Base-by-base conservation (phyloP, 352 stramenopile genomes). In the Phytophthora boehmeriae region DNA sequence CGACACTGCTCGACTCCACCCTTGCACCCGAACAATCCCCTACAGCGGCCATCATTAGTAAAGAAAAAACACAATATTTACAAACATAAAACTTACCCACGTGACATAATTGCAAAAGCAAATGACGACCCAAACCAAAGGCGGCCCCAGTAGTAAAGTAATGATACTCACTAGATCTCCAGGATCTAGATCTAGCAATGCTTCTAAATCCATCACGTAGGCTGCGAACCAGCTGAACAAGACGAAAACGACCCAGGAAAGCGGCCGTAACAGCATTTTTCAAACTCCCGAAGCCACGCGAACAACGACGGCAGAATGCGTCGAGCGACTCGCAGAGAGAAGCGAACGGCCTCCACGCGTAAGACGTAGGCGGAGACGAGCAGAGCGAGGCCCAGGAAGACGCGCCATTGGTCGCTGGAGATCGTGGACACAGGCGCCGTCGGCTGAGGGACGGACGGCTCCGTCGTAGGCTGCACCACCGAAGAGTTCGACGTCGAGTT, bases 201-300 rank as follows among this genome's bases (percentile, higher is more conserved):
- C 47, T 25, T 66, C 38, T 25, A 90, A 48, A 59, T 90, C 72
- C 75, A 91, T 92, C 36, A 92, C 74, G 44, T 86, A 88, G 27
- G 76, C 62, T 4, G 66, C 73, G 46, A 92, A 77, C 82, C 85
- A 93, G 17, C 79, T 55, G 14, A 92, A 63, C 23, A 95, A 65
- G 27, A 95, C 71, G 60, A 93, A 93, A 14, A 95, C 79, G 32
- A 92, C 79, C 82, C 84, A 95, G 0, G 86, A 90, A 0, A 95
- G 68, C 39, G 86, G 86, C 28, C 73, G 69, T 51, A 92, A 45
- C 20, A 95, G 66, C 59, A 77, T 88, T 54, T 93, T 59, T 95
- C 86, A 56, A 95, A 93, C 72, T 95, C 80, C 34, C 86, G 82
- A 45, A 95, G 75, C 79, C 80, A 93, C n/a, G 82, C 74, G 46